Conservation (phyloP, 169 alveolate species). For the Plasmodium gaboni region DNA sequence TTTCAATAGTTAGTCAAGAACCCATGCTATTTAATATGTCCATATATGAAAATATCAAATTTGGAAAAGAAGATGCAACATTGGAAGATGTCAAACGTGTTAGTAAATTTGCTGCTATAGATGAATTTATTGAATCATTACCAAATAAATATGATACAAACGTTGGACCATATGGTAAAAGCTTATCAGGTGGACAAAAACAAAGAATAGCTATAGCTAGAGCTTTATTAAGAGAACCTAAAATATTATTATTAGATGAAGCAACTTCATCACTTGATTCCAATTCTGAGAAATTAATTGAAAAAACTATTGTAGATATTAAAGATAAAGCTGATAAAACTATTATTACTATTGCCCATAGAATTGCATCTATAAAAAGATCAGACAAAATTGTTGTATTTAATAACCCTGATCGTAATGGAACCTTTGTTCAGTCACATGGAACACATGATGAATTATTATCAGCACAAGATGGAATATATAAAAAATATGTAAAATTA, state of each 20-base stretch:
- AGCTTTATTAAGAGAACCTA: constrained; percentile 89
- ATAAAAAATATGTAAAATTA: constrained; percentile 66
- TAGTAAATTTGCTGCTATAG: constrained; percentile 87
- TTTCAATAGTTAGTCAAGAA: constrained; percentile 90
- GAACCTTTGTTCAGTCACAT: constrained; percentile 85
- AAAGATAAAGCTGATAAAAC: constrained; percentile 84
- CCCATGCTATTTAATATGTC: constrained; percentile 94
- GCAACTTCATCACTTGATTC: constrained; percentile 97
- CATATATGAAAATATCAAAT: constrained; percentile 92
- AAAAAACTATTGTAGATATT: constrained; percentile 66
- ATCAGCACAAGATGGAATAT: constrained; percentile 36
- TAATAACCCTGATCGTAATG: constrained; percentile 84
- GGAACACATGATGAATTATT: constrained; percentile 92
- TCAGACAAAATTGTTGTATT: constrained; percentile 87
- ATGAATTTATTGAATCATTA: constrained; percentile 88
- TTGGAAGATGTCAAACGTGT: constrained; percentile 91
- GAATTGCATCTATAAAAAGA: constrained; percentile 91
- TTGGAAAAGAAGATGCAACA: constrained; percentile 93
- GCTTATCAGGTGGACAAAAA: constrained; percentile 92
- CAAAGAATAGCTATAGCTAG: constrained; percentile 93
- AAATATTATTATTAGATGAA: constrained; percentile 94
- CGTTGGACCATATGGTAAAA: constrained; percentile 90
- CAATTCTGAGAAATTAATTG: constrained; percentile 83
- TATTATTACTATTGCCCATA: constrained; percentile 94
- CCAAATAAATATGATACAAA: constrained; percentile 89